These are phyloP conservation scores for Apiospora marii DNA, from an alignment of 2,329 filamentous ascomycete species.

Conservation along the genomic window DNA sequence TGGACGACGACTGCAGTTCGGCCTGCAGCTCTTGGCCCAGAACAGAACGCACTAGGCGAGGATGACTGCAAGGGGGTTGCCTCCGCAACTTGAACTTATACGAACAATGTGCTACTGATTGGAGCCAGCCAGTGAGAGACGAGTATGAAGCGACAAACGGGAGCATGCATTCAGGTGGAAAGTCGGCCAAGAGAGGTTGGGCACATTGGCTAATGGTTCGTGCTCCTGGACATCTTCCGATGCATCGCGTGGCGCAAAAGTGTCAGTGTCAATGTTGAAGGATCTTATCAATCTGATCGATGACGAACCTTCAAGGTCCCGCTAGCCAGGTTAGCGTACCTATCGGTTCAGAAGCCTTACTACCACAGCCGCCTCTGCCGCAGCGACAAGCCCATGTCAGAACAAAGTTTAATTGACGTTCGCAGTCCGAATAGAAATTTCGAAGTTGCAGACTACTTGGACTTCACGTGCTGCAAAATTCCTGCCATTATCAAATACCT, in stretches of 20 bases:
- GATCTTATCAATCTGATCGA: slow-evolving; percentile 23
- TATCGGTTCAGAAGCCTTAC: neutral
- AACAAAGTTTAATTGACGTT: slow-evolving; percentile 3
- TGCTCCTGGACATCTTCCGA: neutral
- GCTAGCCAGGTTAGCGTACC: slow-evolving; percentile 13
- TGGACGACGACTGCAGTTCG: slow-evolving; percentile 3
- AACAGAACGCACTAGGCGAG: slow-evolving; percentile 9
- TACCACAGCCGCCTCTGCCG: slow-evolving; percentile 6
- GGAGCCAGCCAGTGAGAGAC: neutral
- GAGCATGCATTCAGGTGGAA: slow-evolving; percentile 6
- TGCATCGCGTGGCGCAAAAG: neutral
- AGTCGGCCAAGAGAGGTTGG: neutral
- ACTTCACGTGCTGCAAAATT: neutral
- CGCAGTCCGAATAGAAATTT: neutral
- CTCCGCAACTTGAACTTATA: neutral
- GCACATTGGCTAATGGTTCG: neutral
- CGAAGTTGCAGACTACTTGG: neutral
- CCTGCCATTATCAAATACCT: neutral
- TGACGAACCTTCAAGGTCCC: neutral
- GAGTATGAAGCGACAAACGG: neutral
- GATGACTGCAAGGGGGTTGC: neutral
- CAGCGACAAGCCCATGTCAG: neutral
- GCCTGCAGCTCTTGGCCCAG: slow-evolving; percentile 10
- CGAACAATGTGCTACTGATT: neutral
- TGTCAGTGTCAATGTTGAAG: neutral